Evolutionary conservation across 2,329 filamentous ascomycete genomes (phyloP).

Genomic region (Penicillium sp.): DNA sequence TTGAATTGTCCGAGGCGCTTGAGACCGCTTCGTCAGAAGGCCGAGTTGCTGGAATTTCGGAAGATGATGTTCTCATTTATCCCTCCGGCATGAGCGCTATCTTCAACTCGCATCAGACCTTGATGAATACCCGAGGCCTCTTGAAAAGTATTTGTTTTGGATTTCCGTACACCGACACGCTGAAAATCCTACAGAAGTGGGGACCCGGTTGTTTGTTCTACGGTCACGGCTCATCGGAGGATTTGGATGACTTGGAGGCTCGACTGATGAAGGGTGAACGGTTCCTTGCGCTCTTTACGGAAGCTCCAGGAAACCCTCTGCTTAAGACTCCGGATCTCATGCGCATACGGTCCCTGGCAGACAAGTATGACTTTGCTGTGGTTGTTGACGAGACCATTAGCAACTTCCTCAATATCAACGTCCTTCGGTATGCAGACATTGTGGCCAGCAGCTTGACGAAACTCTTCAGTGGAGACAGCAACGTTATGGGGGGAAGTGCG

Average conservation of each 20-base stretch:
- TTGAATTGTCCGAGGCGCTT: constrained; percentile 62
- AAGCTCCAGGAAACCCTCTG: constrained; percentile 91
- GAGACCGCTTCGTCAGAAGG: constrained; percentile 39
- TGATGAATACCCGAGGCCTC: constrained; percentile 63
- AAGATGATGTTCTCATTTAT: constrained; percentile 85
- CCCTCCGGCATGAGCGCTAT: constrained; percentile 94
- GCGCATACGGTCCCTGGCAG: constrained; percentile 75
- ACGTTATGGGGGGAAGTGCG: constrained; percentile 88
- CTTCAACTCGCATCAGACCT: constrained; percentile 75
- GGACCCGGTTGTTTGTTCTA: constrained; percentile 87
- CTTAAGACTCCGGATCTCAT: constrained; percentile 78
- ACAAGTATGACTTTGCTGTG: constrained; percentile 81
- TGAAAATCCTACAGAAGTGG: constrained; percentile 94
- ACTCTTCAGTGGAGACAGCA: constrained; percentile 94
- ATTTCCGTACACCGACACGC: constrained; percentile 96
- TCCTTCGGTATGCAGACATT: constrained; percentile 82
- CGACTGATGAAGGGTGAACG: constrained; percentile 69
- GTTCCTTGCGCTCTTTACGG: constrained; percentile 83
- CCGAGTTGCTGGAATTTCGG: constrained; percentile 59
- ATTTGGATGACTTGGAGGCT: constrained; percentile 78
- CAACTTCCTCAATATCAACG: constrained; percentile 93
- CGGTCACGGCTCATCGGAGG: constrained; percentile 70
- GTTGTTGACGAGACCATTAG: constrained; percentile 96
- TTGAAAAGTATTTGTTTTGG: constrained; percentile 84
- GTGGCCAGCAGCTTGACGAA: constrained; percentile 95